A percentile compares a stretch with the other conserved stretches of the same genome.
Conservation (phyloP, 495 filamentous ascomycete species). For the Massariosphaeria phaeospora region DNA sequence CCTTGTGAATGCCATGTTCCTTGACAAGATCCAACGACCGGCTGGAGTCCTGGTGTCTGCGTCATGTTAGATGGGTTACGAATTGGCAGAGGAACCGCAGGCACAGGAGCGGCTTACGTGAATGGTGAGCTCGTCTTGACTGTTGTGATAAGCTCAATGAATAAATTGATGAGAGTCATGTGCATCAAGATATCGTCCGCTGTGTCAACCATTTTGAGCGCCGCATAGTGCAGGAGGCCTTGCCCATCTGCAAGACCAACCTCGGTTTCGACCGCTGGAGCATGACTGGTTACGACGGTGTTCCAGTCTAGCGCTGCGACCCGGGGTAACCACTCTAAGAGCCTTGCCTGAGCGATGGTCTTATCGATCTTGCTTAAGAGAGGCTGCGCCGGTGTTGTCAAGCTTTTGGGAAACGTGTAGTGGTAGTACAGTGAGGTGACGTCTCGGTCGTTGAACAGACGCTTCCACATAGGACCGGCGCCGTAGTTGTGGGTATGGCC, state of each 20-base stretch:
- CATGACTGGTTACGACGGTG: constrained; percentile 53
- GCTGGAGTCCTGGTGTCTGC: constrained; percentile 22
- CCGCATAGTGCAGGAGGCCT: constrained; percentile 71
- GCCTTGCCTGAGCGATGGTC: constrained; percentile 70
- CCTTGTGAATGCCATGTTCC: constrained; percentile 47
- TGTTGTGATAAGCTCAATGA: constrained; percentile 36
- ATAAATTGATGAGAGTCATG: constrained; percentile 71
- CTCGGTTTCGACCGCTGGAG: constrained; percentile 54
- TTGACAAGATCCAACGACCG: constrained; percentile 53
- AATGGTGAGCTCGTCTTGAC: constrained; percentile 16
- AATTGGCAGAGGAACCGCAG: too few relatives aligned
- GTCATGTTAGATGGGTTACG: constrained; percentile 1
- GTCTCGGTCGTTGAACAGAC: constrained; percentile 35
- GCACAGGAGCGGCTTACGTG: constrained; percentile 3
- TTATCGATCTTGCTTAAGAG: constrained; percentile 56
- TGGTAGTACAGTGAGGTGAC: constrained; percentile 62
- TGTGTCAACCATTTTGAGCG: constrained; percentile 65
- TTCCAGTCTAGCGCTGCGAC: constrained; percentile 62
- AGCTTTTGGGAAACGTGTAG: constrained; percentile 51
- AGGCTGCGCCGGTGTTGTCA: constrained; percentile 37
- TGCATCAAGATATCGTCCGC: constrained; percentile 73
- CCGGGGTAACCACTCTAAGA: constrained; percentile 65
- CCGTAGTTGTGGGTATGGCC: constrained; percentile 13
- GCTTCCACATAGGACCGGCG: constrained; percentile 39
- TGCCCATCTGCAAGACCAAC: constrained; percentile 45